These are phyloP conservation scores for Chaetoceros muelleri DNA, from an alignment of 108 stramenopile genomes.

Conservation along the genomic window DNA sequence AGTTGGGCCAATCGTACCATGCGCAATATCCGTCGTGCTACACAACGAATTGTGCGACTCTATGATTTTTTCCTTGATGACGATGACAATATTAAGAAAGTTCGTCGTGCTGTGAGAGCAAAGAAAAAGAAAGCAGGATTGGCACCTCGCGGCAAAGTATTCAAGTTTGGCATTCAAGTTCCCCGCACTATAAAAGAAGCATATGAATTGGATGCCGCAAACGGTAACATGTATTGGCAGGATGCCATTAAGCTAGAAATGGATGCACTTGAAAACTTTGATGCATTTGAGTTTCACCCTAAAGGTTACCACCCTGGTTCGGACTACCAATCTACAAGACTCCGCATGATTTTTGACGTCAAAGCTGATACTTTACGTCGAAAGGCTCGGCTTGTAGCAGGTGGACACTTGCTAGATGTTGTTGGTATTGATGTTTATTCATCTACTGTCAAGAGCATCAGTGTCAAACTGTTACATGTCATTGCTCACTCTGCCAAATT, in stretches of 20 bases:
- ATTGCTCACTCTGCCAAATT: slow-evolving; percentile 23
- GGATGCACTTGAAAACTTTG: slow-evolving; percentile 10
- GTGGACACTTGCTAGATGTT: slow-evolving; percentile 28
- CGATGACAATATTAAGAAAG: too few species aligned
- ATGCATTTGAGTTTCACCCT: too few species aligned
- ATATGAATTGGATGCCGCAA: slow-evolving; percentile 1
- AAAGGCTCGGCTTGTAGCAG: slow-evolving; percentile 28
- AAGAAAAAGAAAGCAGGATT: too few species aligned
- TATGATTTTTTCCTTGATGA: too few species aligned
- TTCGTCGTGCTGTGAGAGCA: too few species aligned
- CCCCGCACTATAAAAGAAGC: slow-evolving; percentile 6
- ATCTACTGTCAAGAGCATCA: slow-evolving; percentile 17
- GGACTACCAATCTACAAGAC: slow-evolving; percentile 1
- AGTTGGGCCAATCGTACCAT: too few species aligned
- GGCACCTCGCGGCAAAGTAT: too few species aligned
- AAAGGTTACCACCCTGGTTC: slow-evolving; percentile 5
- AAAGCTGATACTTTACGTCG: slow-evolving; percentile 16
- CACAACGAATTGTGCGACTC: too few species aligned
- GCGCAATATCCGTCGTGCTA: too few species aligned
- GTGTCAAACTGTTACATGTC: slow-evolving; percentile 15
- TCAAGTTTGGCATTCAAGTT: slow-evolving; percentile 16
- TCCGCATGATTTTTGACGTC: slow-evolving; percentile 13
- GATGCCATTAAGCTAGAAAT: slow-evolving; percentile 16
- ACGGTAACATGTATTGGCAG: slow-evolving; percentile 18
- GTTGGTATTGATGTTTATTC: slow-evolving; percentile 11